Evolutionary conservation across 2,329 filamentous ascomycete genomes (phyloP), one percentile per base, ranked within the genome.

Genomic region (Penicillium concentricum): DNA sequence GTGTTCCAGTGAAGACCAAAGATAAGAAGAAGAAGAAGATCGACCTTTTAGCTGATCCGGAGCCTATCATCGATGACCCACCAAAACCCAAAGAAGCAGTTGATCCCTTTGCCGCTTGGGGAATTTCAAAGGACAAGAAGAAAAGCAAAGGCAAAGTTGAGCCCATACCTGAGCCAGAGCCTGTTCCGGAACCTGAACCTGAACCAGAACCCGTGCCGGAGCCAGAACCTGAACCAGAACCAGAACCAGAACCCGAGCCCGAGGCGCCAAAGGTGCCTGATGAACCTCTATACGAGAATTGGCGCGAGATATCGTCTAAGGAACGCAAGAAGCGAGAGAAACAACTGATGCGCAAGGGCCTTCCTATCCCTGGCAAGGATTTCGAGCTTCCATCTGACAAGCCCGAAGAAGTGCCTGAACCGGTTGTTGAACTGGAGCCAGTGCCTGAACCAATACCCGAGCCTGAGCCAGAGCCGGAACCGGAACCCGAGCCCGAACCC

Each of bases 271-370:
- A 61, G 30, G 64, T 68, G 5, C 69, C 68, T 9, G 72, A 74
- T 30, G 74, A 75, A 37, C 72, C 75, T 44, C 61, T 72, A 4
- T 72, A 74, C 39, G 70, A 74, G 13, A 61, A 63, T 7, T 77
- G 72, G 71, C 60, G 62, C 15, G 65, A 55, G 13, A 64, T 74
- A 54, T 69, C 67, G 22, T 72, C 73, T 2, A 78, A 77, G 52
- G 75, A 79, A 7, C 77, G 78, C 49, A 80, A 81, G 65, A 77
- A 76, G 60, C 75, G 76, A 52, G 74, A 76, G 46, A 70, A 68
- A 52, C 60, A 62, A 30, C 30, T 71, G 10, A 59, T 57, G 5
- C 64, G 62, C 39, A 71, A 69, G 50, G 68, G 61, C 45, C 67
- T 70, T 34, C 67, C 68, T 16, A 66, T 71, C 16, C 69, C 69